Conservation (phyloP, 192 early-diverging fungal species). For the Coemansia biformis region DNA sequence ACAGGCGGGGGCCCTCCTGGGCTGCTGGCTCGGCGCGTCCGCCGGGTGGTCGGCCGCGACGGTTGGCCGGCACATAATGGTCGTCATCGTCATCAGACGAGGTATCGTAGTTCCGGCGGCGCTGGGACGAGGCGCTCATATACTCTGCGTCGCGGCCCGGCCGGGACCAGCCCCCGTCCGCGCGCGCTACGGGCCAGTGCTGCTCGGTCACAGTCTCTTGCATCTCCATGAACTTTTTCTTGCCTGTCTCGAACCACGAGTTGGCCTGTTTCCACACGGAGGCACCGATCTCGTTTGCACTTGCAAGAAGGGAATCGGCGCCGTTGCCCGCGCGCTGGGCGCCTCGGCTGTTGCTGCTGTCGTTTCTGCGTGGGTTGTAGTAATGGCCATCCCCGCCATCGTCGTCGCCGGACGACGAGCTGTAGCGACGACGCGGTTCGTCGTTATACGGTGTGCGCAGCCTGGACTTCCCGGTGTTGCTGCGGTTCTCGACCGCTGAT, state of each 20-base stretch:
- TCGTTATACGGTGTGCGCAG: constrained; percentile 15
- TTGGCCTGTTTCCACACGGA: constrained; percentile 50
- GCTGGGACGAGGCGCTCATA: constrained; percentile 5
- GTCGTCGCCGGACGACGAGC: constrained; percentile 20
- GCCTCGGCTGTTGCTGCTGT: background rate
- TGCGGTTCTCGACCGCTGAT: constrained; percentile 1
- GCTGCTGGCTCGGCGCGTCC: background rate
- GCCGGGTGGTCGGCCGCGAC: constrained; percentile 10
- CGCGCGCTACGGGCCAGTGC: constrained; percentile 8
- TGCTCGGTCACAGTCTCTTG: constrained; percentile 44
- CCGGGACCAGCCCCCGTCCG: constrained; percentile 3
- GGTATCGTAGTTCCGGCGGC: constrained; percentile 21
- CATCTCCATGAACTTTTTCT: constrained; percentile 48
- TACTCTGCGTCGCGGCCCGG: constrained; percentile 3
- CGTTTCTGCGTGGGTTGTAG: constrained; percentile 9
- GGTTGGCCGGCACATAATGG: constrained; percentile 25
- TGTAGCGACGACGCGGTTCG: background rate
- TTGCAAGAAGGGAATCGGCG: constrained; percentile 37
- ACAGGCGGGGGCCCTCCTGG: background rate
- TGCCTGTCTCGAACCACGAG: constrained; percentile 50
- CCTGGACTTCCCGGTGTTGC: background rate
- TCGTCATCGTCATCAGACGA: constrained; percentile 36
- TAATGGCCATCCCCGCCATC: constrained; percentile 11
- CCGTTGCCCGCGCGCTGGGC: constrained; percentile 1
- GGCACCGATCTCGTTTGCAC: constrained; percentile 46